phyloP scores from a whole-genome alignment of 2,329 filamentous ascomycete species.

The Colletotrichum liriopes region DNA sequence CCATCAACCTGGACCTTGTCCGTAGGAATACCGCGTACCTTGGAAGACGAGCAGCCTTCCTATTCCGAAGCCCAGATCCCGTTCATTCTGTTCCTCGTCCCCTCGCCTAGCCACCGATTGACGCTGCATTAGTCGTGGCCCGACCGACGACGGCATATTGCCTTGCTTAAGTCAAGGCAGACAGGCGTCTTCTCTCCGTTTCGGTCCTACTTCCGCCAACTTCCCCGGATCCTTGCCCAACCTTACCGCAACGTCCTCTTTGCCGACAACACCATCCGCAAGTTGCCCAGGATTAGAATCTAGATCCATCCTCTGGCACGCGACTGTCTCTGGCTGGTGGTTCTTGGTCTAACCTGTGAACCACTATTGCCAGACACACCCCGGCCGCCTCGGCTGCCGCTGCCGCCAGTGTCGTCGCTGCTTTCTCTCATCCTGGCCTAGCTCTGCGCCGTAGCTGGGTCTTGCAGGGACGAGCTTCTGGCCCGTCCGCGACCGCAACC shows the following conservation, averaged over 20 bases:
- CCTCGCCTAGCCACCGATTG: neutral
- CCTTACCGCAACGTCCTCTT: constrained; percentile 14
- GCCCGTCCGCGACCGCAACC: constrained; percentile 25
- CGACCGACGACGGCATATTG: constrained; percentile 1
- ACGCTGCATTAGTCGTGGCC: constrained; percentile 19
- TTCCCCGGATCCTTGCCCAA: neutral
- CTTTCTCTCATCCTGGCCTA: constrained; percentile 12
- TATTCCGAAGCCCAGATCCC: constrained; percentile 22
- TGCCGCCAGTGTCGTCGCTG: constrained; percentile 6
- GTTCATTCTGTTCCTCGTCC: neutral
- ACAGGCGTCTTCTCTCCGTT: constrained; percentile 4
- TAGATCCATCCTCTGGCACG: constrained; percentile 3
- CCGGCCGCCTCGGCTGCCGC: constrained; percentile 8
- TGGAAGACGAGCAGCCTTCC: constrained; percentile 6
- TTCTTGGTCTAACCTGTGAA: neutral
- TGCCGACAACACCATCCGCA: constrained; percentile 7
- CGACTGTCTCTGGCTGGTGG: constrained; percentile 4
- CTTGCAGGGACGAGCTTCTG: constrained; percentile 24
- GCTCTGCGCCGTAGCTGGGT: constrained; percentile 30
- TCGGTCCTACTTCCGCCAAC: constrained; percentile 2
- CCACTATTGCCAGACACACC: neutral
- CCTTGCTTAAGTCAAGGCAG: neutral
- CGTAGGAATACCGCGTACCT: neutral
- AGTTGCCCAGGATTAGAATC: neutral
- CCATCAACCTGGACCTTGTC: neutral